Evolutionary conservation across 2,329 filamentous ascomycete species (phyloP).

Genomic region (Cladophialophora carrionii): DNA sequence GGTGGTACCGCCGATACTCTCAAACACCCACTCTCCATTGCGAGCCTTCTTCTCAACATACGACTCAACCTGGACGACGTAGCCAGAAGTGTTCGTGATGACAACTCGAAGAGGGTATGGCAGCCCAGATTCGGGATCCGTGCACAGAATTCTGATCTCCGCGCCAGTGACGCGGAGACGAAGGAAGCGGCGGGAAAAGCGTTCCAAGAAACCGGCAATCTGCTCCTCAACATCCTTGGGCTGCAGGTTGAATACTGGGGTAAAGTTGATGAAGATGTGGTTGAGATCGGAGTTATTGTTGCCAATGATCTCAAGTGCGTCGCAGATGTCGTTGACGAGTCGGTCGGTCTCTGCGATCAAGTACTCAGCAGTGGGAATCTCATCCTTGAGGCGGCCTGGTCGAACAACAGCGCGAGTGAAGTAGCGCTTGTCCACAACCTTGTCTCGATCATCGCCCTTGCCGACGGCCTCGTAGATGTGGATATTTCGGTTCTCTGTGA

Average conservation of each 20-base stretch:
- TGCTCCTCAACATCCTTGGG: constrained; percentile 90
- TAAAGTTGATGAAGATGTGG: constrained; percentile 99
- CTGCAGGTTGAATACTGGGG: constrained; percentile 88
- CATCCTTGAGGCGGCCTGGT: constrained; percentile 89
- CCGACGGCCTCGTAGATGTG: constrained; percentile 97
- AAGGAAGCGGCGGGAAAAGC: constrained; percentile 94
- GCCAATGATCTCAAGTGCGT: constrained; percentile 96
- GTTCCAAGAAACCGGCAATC: constrained; percentile 91
- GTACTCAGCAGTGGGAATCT: constrained; percentile 98
- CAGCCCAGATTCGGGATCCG: constrained; percentile 78
- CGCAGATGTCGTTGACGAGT: constrained; percentile 95
- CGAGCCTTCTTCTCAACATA: constrained; percentile 98
- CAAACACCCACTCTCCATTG: constrained; percentile 98
- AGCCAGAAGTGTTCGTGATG: constrained; percentile 97
- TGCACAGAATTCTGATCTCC: constrained; percentile 98
- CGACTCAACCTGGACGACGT: constrained; percentile 95
- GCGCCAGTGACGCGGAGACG: constrained; percentile 94
- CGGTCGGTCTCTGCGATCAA: constrained; percentile 96
- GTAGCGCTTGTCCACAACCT: constrained; percentile 75
- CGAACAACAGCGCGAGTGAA: constrained; percentile 96
- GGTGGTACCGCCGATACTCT: constrained; percentile 91
- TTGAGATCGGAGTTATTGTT: constrained; percentile 99
- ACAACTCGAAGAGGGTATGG: constrained; percentile 93
- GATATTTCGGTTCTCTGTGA: constrained; percentile 98
- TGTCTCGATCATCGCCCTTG: constrained; percentile 89